Evolutionary conservation across 2,329 filamentous ascomycete species (phyloP).

Genomic region (Tricladium varicosporioides): DNA sequence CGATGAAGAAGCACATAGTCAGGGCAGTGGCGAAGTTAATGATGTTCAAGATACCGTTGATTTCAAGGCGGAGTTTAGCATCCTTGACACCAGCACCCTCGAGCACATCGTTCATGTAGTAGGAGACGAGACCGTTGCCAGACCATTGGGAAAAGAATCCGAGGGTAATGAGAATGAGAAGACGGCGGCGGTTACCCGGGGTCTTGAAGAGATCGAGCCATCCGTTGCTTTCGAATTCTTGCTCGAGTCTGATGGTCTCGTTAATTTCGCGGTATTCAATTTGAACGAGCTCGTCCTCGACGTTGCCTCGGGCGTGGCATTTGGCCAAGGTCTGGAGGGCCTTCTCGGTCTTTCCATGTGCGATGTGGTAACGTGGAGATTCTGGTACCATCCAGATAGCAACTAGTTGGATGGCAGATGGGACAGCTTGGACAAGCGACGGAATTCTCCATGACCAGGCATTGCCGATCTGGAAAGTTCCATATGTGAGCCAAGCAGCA

Average conservation of each 20-base stretch:
- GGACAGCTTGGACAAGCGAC: conserved; percentile 32
- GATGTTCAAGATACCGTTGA: conserved; percentile 31
- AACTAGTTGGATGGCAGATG: conserved; percentile 28
- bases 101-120: conserved; percentile 37
- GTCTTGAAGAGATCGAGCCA: conserved; percentile 49
- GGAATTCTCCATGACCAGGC: conserved; percentile 37
- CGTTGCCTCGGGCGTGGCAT: conserved; percentile 42
- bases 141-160: conserved; percentile 59
- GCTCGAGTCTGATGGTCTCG: conserved; percentile 42
- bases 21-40: conserved; percentile 27
- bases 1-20: conserved; percentile 30
- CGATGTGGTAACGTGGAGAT: conserved; percentile 39
- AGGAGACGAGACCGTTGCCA: conserved; percentile 50
- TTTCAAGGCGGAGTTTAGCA: conserved; percentile 23
- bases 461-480: conserved; percentile 38
- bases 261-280: conserved; percentile 44
- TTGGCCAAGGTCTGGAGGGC: conserved; percentile 47
- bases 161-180: conserved; percentile 51
- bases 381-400: conserved; percentile 37
- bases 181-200: conserved; percentile 51
- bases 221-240: conserved; percentile 44
- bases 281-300: conserved; percentile 39
- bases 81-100: conserved; percentile 36
- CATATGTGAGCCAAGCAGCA: conserved; percentile 46
- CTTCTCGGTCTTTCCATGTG: conserved; percentile 48